Percentiles rank a stretch among this genome's conserved stretches.
These are phyloP conservation scores for Penicillium samsonianum DNA, from an alignment of 495 filamentous ascomycete genomes.

Conservation along the genomic window DNA sequence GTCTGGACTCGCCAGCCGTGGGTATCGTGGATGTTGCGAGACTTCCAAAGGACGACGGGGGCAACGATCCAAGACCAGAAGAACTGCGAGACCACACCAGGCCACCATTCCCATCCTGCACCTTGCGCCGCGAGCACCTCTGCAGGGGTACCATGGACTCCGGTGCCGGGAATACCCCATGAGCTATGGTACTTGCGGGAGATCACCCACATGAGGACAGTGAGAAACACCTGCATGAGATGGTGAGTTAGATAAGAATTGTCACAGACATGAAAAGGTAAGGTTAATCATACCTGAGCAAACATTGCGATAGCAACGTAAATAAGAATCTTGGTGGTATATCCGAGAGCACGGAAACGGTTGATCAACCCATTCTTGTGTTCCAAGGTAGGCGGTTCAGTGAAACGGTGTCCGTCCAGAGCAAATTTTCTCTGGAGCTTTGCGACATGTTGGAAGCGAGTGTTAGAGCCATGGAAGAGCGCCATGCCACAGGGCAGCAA, in stretches of 20 bases:
- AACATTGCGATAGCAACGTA: constrained; percentile 33
- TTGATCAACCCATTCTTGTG: constrained; percentile 22
- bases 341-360: constrained; percentile 34
- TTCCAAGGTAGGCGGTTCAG: constrained; percentile 5
- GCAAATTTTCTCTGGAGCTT: constrained; percentile 42
- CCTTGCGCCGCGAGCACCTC: constrained; percentile 43
- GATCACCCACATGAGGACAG: constrained; percentile 61
- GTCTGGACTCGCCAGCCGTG: constrained; percentile 70
- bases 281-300: constrained; percentile 23
- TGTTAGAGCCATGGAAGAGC: constrained; percentile 69
- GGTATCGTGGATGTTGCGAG: constrained; percentile 59
- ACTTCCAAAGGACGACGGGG: constrained; percentile 46
- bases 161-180: constrained; percentile 54
- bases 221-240: constrained; percentile 45
- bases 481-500: constrained; percentile 70
- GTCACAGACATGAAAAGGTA: neutral
- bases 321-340: constrained; percentile 29
- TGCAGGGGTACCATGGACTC: constrained; percentile 37
- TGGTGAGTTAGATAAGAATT: neutral
- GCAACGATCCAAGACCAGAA: constrained; percentile 64
- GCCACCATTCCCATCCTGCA: constrained; percentile 68
- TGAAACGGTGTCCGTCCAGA: constrained; percentile 13
- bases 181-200: constrained; percentile 66
- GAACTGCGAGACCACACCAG: constrained; percentile 63
- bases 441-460: constrained; percentile 64